These are phyloP conservation scores for Exidia glandulosa DNA, from an alignment of 768 basidiomycete species.

Conservation along the genomic window DNA sequence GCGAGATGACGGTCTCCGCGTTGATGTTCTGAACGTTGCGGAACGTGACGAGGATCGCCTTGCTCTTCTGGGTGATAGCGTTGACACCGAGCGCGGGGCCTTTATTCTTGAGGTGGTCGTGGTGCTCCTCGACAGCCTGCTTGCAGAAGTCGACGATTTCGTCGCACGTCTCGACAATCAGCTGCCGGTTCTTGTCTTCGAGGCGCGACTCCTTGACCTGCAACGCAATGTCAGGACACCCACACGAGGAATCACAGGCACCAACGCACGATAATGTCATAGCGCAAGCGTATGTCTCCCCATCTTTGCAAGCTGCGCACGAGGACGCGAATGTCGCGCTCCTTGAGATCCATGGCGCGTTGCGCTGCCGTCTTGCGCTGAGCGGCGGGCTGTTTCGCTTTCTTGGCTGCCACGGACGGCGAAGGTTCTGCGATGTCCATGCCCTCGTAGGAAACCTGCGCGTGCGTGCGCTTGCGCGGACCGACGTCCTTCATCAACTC, in stretches of 20 bases:
- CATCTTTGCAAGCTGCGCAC: conserved; percentile 93
- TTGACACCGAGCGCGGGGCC: conserved; percentile 78
- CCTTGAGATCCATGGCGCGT: conserved; percentile 93
- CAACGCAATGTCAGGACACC: conserved; percentile 2
- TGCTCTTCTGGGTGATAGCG: conserved; percentile 90
- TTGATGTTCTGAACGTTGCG: conserved; percentile 89
- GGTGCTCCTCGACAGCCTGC: conserved; percentile 74
- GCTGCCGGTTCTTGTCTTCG: conserved; percentile 83
- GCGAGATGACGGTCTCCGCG: conserved; percentile 90
- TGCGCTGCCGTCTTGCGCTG: conserved; percentile 86
- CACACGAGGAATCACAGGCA: conserved; percentile 1
- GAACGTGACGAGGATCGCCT: conserved; percentile 88
- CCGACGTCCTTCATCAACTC: conserved; percentile 60
- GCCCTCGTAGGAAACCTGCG: conserved; percentile 82
- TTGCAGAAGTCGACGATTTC: conserved; percentile 84
- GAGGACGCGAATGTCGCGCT: conserved; percentile 90
- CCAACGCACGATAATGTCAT: conserved; percentile 78
- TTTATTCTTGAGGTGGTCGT: conserved; percentile 64
- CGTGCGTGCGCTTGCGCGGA: conserved; percentile 72
- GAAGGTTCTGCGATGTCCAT: conserved; percentile 80
- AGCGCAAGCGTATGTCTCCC: conserved; percentile 93
- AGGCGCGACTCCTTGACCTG: conserved; percentile 86
- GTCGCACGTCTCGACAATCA: conserved; percentile 85
- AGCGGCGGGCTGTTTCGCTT: conserved; percentile 59
- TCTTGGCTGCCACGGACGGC: conserved; percentile 53